These are phyloP conservation scores for Geranium rotundifolium DNA, from an alignment of 345 rosid species.

Conservation along the genomic window DNA sequence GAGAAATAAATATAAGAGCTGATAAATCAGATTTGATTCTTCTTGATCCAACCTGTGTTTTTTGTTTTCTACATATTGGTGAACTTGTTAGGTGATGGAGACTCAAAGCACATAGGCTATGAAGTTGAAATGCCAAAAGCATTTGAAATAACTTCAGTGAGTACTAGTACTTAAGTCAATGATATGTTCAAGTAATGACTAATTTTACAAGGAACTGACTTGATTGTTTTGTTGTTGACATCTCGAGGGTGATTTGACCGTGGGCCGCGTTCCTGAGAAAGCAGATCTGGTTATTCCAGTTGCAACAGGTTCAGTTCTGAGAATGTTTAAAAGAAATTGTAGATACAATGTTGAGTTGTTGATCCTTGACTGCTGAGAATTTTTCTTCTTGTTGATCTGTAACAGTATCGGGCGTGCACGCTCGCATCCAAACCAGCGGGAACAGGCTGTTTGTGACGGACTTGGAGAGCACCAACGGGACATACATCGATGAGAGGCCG, in stretches of 20 bases:
- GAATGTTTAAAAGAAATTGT: too few species aligned
- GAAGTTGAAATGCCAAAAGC: constrained; percentile 65
- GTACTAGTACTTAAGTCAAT: constrained; percentile 20
- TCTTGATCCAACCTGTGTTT: neutral
- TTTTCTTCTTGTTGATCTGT: neutral
- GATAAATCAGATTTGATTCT: too few species aligned
- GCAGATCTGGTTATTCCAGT: constrained; percentile 91
- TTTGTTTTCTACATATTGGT: neutral
- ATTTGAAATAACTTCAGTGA: constrained; percentile 65
- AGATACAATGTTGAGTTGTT: neutral
- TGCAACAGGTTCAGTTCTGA: constrained; percentile 49
- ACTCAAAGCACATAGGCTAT: constrained; percentile 64
- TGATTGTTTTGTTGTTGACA: neutral
- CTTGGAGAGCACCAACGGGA: constrained; percentile 82
- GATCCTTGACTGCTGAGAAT: neutral
- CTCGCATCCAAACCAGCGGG: constrained; percentile 55
- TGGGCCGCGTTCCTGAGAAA: constrained; percentile 67
- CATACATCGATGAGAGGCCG: constrained; percentile 56
- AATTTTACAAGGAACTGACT: neutral
- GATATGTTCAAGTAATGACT: too few species aligned
- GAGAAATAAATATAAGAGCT: too few species aligned
- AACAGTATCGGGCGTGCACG: constrained; percentile 73
- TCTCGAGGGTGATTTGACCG: constrained; percentile 48
- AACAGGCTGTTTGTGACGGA: constrained; percentile 56
- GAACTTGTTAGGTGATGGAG: constrained; percentile 66